Conservation (phyloP, 495 filamentous ascomycete species). For the Lasiosphaeria hispida region DNA sequence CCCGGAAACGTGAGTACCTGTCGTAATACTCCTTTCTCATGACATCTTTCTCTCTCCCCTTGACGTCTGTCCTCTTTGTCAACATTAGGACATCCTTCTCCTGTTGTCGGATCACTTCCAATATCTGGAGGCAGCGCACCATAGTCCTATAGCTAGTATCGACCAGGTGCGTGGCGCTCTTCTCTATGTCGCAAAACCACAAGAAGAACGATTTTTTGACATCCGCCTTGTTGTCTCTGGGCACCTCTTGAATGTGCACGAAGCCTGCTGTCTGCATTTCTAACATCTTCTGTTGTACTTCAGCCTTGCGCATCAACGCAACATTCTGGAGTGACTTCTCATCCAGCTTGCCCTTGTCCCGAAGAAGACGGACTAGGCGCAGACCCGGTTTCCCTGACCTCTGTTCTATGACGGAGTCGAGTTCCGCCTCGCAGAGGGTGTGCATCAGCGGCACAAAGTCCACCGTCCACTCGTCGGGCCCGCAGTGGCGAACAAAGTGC, state of each 20-base stretch:
- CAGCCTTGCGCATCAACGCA: slow-evolving; percentile 72
- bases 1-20: slow-evolving; percentile 63
- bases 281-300: slow-evolving; percentile 75
- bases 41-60: slow-evolving; percentile 73
- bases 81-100: slow-evolving; percentile 68
- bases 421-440: slow-evolving; percentile 65
- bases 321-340: slow-evolving; percentile 77
- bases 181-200: slow-evolving; percentile 82
- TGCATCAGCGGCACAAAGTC: slow-evolving; percentile 69
- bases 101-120: slow-evolving; percentile 66
- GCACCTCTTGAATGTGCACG: slow-evolving; percentile 88
- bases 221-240: slow-evolving; percentile 72
- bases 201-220: slow-evolving; percentile 79
- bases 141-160: slow-evolving; percentile 84
- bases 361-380: slow-evolving; percentile 76
- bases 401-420: slow-evolving; percentile 73
- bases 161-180: slow-evolving; percentile 61
- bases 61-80: slow-evolving; percentile 76
- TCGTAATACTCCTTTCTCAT: slow-evolving; percentile 66
- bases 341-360: slow-evolving; percentile 83
- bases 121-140: slow-evolving; percentile 76
- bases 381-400: slow-evolving; percentile 72
- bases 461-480: slow-evolving; percentile 72
- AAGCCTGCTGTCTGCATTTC: slow-evolving; percentile 79
- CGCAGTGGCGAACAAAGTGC: slow-evolving; percentile 62